A percentile compares a stretch with the other conserved stretches of the same genome.
Evolutionary conservation across 345 rosid genomes (phyloP).

Genomic region (Salix brachista): DNA sequence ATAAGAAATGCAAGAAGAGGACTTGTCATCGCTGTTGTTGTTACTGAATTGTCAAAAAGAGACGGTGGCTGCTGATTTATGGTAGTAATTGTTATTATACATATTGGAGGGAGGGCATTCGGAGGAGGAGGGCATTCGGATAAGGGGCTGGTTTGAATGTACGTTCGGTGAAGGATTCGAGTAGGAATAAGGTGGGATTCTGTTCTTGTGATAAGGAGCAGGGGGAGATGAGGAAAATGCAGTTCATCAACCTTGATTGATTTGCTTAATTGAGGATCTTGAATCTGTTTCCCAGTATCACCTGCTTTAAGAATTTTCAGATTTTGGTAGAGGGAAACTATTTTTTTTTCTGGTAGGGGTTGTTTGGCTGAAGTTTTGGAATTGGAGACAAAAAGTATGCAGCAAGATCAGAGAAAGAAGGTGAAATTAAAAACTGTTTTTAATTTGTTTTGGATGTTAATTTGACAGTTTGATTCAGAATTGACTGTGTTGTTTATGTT

Average conservation of each 20-base stretch:
- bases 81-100: conserved; percentile 11
- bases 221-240: conserved; percentile 80
- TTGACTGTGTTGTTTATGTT: not conserved
- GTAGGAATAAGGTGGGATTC: conserved; percentile 51
- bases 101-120: not conserved
- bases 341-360: too few species aligned
- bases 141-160: conserved; percentile 33
- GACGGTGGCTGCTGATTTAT: conserved; percentile 10
- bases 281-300: not conserved
- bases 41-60: conserved; percentile 21
- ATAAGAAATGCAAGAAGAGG: not conserved
- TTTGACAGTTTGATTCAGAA: not conserved
- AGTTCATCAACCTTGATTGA: conserved; percentile 41
- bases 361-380: not conserved
- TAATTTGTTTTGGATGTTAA: not conserved
- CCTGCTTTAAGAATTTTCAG: not conserved
- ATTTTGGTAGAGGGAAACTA: not conserved
- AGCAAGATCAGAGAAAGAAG: conserved; percentile 82
- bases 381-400: conserved; percentile 35
- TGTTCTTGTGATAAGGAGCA: conserved; percentile 53
- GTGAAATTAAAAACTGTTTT: conserved; percentile 28
- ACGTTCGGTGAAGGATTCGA: conserved; percentile 34
- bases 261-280: not conserved
- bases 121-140: conserved; percentile 40
- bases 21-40: not conserved